Base-by-base conservation (phyloP, 176 grass and related monocot genomes). In the Aegilops tauschii region DNA sequence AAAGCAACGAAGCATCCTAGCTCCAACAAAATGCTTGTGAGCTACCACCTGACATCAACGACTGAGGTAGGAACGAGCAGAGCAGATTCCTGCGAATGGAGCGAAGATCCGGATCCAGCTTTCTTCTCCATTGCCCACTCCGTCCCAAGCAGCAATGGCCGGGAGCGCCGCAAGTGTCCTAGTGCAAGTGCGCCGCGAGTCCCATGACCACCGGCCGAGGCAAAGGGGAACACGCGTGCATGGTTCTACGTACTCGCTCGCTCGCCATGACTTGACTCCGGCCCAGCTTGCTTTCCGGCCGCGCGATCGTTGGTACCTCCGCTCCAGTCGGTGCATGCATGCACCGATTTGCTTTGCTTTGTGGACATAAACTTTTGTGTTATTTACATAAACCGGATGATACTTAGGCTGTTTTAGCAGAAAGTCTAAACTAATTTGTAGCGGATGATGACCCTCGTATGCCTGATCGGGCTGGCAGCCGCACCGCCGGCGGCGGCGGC, bases 21-120 rank as follows among this genome's bases (percentile, higher is more conserved):
- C 21, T 44, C 10, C 39, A 27, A 6, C 70, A 3, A 45, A 45
- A 45, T 45, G 0, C 44, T 54, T 12, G 58, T 10, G 27, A 14
- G 3, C 35, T 65, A 64, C 13, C 17, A 8, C 13, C 12, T 17
- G 61, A 85, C 25, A 50, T 69, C 35, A 50, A 50, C 17, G 21
- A 31, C 8, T 11, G 52, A 78, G 10, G 45, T 76, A 31, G 27
- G 45, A 54, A 76, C 3, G 7, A 47, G 7, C 12, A 7, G 12
- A 74, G 40, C 82, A 89, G 58, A 74, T 89, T 66, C 82, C n/a
- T 54, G 35, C 23, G 29, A 79, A 85, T 44, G 44, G 59, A 58
- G n/a, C 7, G 31, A 64, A 85, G 67, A 89, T 89, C 79, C 11
- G 6, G 39, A 79, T 44, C 69, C 34, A 44, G 42, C 2, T 44